phyloP scores from a whole-genome alignment of 164 flowering plant genomes.

The Protea cynaroides region DNA sequence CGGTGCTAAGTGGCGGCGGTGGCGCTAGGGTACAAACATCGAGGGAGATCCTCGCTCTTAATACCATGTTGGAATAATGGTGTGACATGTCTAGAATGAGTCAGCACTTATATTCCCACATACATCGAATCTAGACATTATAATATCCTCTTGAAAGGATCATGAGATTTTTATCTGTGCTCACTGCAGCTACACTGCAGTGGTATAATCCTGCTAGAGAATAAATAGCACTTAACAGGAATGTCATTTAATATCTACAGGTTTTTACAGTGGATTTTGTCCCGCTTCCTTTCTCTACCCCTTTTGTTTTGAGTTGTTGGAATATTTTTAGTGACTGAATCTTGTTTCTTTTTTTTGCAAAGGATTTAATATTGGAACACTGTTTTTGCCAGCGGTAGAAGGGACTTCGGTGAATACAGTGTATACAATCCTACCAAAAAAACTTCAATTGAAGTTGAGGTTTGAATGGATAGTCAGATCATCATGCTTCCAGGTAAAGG shows the following conservation, averaged over 20 bases:
- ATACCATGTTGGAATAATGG: too few species aligned
- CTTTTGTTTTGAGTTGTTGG: neutral
- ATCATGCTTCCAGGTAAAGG: neutral
- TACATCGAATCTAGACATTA: too few species aligned
- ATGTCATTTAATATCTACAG: neutral
- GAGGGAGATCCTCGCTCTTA: too few species aligned
- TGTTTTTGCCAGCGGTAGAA: conserved; percentile 73
- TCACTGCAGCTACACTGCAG: too few species aligned
- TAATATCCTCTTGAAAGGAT: too few species aligned
- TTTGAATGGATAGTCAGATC: neutral
- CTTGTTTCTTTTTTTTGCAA: conserved; percentile 24
- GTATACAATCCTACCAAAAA: conserved; percentile 64
- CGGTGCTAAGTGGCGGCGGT: too few species aligned
- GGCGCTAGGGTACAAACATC: too few species aligned
- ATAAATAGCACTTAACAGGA: neutral
- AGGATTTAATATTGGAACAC: conserved; percentile 40
- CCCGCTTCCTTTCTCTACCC: too few species aligned
- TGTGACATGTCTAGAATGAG: too few species aligned
- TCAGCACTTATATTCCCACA: too few species aligned
- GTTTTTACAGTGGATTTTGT: neutral
- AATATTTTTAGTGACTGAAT: conserved; percentile 5
- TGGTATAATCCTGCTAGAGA: neutral
- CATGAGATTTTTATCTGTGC: too few species aligned
- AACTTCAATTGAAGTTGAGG: neutral
- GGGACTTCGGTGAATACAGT: conserved; percentile 88